Evolutionary conservation across 805 yeast genomes (phyloP), one percentile per base, ranked within the genome.

Genomic region (Candida oleophila): DNA sequence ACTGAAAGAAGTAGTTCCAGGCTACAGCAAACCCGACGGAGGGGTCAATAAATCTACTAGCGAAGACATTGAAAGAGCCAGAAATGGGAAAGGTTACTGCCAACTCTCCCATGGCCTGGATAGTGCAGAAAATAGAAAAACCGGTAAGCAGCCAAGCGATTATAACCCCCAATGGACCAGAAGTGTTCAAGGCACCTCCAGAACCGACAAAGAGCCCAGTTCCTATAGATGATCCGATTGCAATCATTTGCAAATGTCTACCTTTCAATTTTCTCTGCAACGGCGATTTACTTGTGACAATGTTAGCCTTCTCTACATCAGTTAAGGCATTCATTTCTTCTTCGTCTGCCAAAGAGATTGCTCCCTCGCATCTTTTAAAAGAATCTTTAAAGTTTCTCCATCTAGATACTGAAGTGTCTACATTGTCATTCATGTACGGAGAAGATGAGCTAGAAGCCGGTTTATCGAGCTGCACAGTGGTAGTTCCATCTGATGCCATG

Each of bases 11-110:
- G 57, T 85, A 85, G 60, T 82, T 82, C 87, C 86, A 81, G 35
- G 87, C 87, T 61, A 83, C 79, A 41, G 89, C 81, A 57, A 85
- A 85, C 1, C 89, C 89, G 60, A 83, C 71, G 19, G 86, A 80
- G 14, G 84, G 83, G 51, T 84, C 89, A 36, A 83, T 70, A 77
- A 74, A 58, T 73, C 85, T 53, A 79, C 87, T 73, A 71, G 86
- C 56, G 78, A 72, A 54, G 74, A 90, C 60, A 73, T 70, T 69
- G 54, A 69, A 68, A 5, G 69, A 64, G 38, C 77, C 77, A 43
- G 73, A 57, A 30, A 71, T 62, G 2, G 76, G 76, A 53, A 66
- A 71, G 0, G 74, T 65, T 7, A 68, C 69, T 20, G 78, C 77
- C 68, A 75, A 60, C 66, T 80, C 66, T 52, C 71, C 71, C 68